Evolutionary conservation across 768 basidiomycete genomes (phyloP).

Genomic region (Lactarius hengduanensis): DNA sequence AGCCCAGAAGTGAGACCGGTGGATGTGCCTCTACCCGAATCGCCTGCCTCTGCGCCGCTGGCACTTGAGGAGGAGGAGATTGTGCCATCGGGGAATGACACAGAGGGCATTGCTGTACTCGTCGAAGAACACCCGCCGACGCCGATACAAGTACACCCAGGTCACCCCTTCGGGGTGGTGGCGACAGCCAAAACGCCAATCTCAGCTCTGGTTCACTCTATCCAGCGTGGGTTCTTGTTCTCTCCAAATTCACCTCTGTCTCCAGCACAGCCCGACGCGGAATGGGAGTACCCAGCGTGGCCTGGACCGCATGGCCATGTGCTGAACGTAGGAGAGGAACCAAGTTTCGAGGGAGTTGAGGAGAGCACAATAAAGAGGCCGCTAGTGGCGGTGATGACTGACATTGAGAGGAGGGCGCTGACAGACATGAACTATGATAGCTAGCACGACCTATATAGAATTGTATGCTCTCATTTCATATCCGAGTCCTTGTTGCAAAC

Average conservation of each 20-base stretch:
- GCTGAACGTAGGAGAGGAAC: slow-evolving; percentile 11
- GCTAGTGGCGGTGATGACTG: neutral
- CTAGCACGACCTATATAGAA: slow-evolving; percentile 3
- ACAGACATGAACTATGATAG: slow-evolving; percentile 23
- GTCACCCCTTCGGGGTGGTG: neutral
- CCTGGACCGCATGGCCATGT: slow-evolving; percentile 22
- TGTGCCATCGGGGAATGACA: neutral
- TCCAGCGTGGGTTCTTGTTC: slow-evolving; percentile 66
- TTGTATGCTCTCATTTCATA: slow-evolving; percentile 6
- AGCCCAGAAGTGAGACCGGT: slow-evolving; percentile 20
- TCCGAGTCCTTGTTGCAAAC: neutral
- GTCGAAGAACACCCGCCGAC: neutral
- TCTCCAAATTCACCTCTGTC: slow-evolving; percentile 63
- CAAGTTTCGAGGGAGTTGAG: slow-evolving; percentile 22
- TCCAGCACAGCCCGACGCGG: slow-evolving; percentile 48
- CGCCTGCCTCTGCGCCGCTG: slow-evolving; percentile 7
- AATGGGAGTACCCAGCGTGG: slow-evolving; percentile 27
- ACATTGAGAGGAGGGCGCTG: slow-evolving; percentile 25
- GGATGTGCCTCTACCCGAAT: slow-evolving; percentile 23
- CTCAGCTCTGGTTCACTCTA: slow-evolving; percentile 53
- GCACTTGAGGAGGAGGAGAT: slow-evolving; percentile 1
- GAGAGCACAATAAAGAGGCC: slow-evolving; percentile 24
- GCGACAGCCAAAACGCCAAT: slow-evolving; percentile 51
- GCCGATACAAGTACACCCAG: neutral
- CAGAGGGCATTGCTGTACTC: neutral